These are phyloP conservation scores for Pulveroboletus ravenelii DNA, from an alignment of 768 basidiomycete genomes.

Conservation along the genomic window DNA sequence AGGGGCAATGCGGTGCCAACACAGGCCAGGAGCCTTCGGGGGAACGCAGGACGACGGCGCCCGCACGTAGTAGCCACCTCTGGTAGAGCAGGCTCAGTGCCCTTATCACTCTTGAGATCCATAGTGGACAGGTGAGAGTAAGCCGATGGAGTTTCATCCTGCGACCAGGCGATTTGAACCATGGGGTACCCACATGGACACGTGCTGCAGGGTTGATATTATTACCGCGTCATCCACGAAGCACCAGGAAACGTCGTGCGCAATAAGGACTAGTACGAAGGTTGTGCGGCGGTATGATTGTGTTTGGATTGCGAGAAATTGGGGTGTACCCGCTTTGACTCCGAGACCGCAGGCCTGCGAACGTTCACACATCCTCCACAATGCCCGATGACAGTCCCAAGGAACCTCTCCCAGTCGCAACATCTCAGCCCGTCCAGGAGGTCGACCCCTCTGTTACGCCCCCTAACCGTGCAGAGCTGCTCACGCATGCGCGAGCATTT, in stretches of 20 bases:
- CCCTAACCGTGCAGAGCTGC: conserved; percentile 38
- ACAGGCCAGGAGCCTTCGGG: conserved; percentile 4
- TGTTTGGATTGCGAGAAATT: too few species aligned
- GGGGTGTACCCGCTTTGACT: too few species aligned
- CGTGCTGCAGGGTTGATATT: neutral
- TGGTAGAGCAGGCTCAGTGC: conserved; percentile 6
- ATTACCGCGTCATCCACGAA: too few species aligned
- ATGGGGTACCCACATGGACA: conserved; percentile 8
- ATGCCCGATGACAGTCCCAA: conserved; percentile 17
- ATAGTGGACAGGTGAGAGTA: conserved; percentile 6
- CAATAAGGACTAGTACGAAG: neutral
- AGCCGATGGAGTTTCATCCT: too few species aligned
- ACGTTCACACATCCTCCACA: neutral
- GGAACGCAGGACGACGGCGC: neutral
- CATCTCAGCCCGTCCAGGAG: conserved; percentile 1
- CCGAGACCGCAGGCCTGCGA: too few species aligned
- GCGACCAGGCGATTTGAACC: neutral
- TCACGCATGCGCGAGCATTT: conserved; percentile 58
- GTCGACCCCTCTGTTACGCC: neutral
- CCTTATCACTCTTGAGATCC: conserved; percentile 14
- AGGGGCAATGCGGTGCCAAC: neutral
- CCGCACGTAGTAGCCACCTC: conserved; percentile 1
- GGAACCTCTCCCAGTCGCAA: neutral
- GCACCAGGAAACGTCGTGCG: neutral
- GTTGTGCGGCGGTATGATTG: too few species aligned